Evolutionary conservation across 2,329 filamentous ascomycete genomes (phyloP), one percentile per base, ranked within the genome.

Genomic region (Pestalotiopsis fici): DNA sequence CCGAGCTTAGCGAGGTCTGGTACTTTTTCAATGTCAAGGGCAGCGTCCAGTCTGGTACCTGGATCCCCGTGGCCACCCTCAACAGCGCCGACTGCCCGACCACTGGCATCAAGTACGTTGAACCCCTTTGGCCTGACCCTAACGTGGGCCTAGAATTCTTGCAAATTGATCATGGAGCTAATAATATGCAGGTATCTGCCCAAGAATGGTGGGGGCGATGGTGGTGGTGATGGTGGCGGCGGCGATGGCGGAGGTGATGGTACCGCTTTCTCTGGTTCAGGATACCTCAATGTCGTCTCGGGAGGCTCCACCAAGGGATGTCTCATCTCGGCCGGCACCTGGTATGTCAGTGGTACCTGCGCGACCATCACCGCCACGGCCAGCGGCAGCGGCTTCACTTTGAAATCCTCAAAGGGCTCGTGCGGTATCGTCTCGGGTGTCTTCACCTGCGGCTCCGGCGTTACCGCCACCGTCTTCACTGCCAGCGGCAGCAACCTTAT

Each of bases 321-420:
- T 71, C 83, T 93, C 67, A 93, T 93, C 74, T 85, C 85, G 66
- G 82, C 79, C 11, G 91, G 91, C 0, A 87, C 85, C 0, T 93
- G 91, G 91, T 93, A 91, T 74, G 84, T 85, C 0, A 85, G 83
- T 1, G 90, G 90, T 2, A 91, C 90, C 0, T 93, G 90, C 74
- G 91, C 91, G 0, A 91, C 87, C 0, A 91, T 88, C 75, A 88
- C 84, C 0, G 88, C 88, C 4, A 78, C 84, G 3, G 68, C 82
- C 59, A 84, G 78, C 23, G 78, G 79, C 37, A 61, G 57, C 74
- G 85, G 84, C 55, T 88, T 89, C 79, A 89, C 86, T 0, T 77
- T 91, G 13, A 82, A 78, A 60, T 87, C 86, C 13, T 87, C 84
- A 59, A 90, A 89, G 74, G 88, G 88, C 6, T 78, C 76, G 15